A percentile compares a stretch with the other conserved stretches of the same genome.
These are phyloP conservation scores for Fomitopsis schrenkii DNA, from an alignment of 1,284 basidiomycete species.

Conservation along the genomic window DNA sequence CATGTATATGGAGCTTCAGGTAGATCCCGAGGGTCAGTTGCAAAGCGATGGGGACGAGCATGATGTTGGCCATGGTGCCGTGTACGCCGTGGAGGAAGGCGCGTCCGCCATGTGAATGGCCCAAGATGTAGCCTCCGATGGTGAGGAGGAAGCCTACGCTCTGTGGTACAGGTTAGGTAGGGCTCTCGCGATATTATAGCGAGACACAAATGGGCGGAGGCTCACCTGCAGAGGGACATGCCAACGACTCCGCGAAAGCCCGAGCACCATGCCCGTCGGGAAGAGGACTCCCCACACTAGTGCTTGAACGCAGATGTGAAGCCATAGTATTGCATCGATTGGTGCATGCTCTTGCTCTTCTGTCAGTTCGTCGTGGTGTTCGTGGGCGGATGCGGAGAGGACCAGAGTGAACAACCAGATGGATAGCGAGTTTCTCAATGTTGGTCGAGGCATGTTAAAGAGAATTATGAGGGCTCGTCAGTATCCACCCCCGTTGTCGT, in stretches of 20 bases:
- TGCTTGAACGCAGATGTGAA: conserved; percentile 76
- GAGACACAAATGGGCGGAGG: background rate
- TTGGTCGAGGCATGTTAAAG: too few species aligned
- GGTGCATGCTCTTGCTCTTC: conserved; percentile 68
- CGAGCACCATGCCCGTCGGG: conserved; percentile 85
- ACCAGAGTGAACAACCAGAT: conserved; percentile 11
- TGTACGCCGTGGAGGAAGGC: conserved; percentile 70
- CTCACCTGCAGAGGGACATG: conserved; percentile 81
- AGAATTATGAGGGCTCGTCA: too few species aligned
- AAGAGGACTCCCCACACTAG: conserved; percentile 81
- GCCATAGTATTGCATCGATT: conserved; percentile 73
- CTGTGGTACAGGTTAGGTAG: conserved; percentile 33
- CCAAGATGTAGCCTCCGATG: conserved; percentile 68
- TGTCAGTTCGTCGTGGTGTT: conserved; percentile 53
- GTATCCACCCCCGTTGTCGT: background rate
- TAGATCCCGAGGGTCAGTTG: conserved; percentile 84
- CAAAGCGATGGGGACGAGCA: conserved; percentile 59
- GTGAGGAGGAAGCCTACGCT: conserved; percentile 67
- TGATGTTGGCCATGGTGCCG: conserved; percentile 65
- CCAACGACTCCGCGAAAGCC: conserved; percentile 75
- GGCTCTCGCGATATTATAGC: background rate
- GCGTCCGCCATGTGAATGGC: conserved; percentile 79
- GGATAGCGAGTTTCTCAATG: background rate
- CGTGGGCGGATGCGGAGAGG: conserved; percentile 42
- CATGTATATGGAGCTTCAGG: conserved; percentile 90